These are phyloP conservation scores for Melanogaster broomeanus DNA, from an alignment of 768 basidiomycete genomes.

Conservation along the genomic window DNA sequence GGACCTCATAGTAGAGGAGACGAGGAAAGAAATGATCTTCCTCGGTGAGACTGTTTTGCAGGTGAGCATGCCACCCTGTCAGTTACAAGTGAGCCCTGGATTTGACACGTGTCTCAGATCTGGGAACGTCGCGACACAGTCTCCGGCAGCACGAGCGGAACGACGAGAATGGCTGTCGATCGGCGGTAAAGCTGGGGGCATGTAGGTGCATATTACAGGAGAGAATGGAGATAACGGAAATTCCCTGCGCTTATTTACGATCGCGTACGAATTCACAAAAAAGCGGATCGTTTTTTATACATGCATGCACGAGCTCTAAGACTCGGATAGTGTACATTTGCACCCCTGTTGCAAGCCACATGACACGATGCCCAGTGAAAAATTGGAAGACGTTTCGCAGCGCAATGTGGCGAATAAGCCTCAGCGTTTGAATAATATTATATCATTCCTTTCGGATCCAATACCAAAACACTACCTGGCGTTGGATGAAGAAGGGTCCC, in stretches of 20 bases:
- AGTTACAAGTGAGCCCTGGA: conserved; percentile 5
- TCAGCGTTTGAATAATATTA: not conserved
- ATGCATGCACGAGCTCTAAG: conserved; percentile 8
- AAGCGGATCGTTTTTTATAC: conserved; percentile 1
- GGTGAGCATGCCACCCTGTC: conserved; percentile 43
- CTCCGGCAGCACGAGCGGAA: conserved; percentile 13
- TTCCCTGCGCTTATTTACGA: conserved; percentile 21
- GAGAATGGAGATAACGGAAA: conserved; percentile 32
- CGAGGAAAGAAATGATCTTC: conserved; percentile 97
- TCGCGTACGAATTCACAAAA: conserved; percentile 10
- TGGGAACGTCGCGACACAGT: conserved; percentile 56
- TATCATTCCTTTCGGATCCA: not conserved
- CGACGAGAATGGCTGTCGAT: conserved; percentile 35
- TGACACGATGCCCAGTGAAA: conserved; percentile 2
- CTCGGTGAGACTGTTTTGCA: conserved; percentile 96
- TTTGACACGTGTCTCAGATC: conserved; percentile 42
- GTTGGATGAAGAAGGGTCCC: conserved; percentile 6
- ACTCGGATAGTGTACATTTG: conserved; percentile 13
- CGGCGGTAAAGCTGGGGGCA: conserved; percentile 15
- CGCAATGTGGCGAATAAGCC: not conserved
- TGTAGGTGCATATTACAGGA: conserved; percentile 1
- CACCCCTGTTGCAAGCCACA: conserved; percentile 12
- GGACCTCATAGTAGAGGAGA: conserved; percentile 94
- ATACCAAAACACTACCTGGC: conserved; percentile 8
- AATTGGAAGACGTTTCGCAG: not conserved